phyloP scores from a whole-genome alignment of 345 rosid genomes.

The Hibiscus syriacus region DNA sequence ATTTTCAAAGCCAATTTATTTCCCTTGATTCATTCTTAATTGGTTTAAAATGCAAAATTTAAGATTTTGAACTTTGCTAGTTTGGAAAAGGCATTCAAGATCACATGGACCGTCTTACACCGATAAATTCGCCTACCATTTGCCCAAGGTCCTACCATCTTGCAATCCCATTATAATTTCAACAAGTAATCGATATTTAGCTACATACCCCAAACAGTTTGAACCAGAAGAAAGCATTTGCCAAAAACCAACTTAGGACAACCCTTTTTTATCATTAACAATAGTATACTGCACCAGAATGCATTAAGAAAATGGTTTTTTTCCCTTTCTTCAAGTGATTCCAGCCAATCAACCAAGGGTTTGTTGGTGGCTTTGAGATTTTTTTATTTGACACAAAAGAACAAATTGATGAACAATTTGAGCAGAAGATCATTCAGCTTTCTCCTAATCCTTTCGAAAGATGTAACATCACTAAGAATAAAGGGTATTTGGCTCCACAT shows the following conservation, averaged over 20 bases:
- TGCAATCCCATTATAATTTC: neutral
- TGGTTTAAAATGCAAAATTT: neutral
- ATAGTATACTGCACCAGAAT: neutral
- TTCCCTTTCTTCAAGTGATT: neutral
- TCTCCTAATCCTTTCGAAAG: neutral
- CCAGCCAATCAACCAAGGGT: neutral
- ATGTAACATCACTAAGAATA: neutral
- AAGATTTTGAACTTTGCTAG: neutral
- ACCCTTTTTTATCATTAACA: neutral
- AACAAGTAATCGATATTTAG: neutral
- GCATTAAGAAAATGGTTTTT: neutral
- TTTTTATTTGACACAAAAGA: neutral
- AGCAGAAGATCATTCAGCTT: neutral
- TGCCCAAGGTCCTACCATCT: slow-evolving; percentile 2
- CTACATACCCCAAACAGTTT: neutral
- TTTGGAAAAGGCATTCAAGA: neutral
- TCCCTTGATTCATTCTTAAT: too few species aligned
- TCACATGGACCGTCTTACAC: neutral
- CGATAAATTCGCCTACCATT: neutral
- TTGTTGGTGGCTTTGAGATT: too few species aligned
- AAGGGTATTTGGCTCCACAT: neutral
- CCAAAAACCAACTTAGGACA: neutral
- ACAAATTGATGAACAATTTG: neutral
- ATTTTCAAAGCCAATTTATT: too few species aligned
- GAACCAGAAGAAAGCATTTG: neutral